Conservation (phyloP, 2,329 filamentous ascomycete genomes). For the Phaeosphaeriaceae sp. region DNA sequence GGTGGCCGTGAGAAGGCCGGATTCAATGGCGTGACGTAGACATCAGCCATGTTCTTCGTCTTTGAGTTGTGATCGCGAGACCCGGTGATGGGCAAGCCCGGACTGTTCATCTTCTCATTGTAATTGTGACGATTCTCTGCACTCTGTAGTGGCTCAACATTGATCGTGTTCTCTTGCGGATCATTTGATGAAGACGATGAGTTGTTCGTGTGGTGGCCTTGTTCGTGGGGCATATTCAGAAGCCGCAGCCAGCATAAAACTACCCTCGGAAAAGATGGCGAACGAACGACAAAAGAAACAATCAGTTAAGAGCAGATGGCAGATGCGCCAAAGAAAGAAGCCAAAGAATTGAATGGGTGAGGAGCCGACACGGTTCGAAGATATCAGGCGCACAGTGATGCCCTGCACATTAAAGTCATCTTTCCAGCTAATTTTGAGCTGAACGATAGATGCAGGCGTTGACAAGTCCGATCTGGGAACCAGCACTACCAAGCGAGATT, state of each 20-base stretch:
- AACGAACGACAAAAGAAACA: no score
- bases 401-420: background rate
- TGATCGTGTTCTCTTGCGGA: background rate
- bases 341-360: background rate
- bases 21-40: slow-evolving; percentile 1
- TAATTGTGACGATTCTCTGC: background rate
- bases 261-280: background rate
- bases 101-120: background rate
- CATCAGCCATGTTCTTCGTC: slow-evolving; percentile 5
- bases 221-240: background rate
- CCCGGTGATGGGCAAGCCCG: background rate
- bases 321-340: no score
- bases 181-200: background rate
- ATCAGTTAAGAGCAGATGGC: no score
- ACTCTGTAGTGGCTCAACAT: background rate
- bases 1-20: background rate
- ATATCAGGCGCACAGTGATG: background rate
- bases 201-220: background rate
- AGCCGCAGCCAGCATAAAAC: background rate
- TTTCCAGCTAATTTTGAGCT: background rate
- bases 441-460: slow-evolving; percentile 1
- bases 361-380: background rate
- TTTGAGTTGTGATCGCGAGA: background rate
- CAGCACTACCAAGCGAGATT: background rate
- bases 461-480: background rate